Base-by-base conservation (phyloP, 257 asterid genomes). In the Lithospermum erythrorhizon region DNA sequence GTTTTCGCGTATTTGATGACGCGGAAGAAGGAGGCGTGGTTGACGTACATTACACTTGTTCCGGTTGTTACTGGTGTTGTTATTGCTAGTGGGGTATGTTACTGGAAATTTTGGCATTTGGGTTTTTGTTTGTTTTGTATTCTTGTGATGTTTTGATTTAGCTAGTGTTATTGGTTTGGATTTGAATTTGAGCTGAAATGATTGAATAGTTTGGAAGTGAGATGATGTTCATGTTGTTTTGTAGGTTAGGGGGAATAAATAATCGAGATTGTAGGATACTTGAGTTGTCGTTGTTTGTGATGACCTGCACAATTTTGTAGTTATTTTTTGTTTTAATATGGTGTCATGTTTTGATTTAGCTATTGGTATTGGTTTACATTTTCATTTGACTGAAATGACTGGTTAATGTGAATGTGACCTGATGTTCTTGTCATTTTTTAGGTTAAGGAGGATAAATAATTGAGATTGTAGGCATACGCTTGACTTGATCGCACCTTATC, bases 51-150 rank as follows among this genome's bases (percentile, higher is more conserved):
- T 10, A 75, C 95, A 21, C 76, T 88, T 76, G 57, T 88, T 21
- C 96, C 95, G 21, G 96, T 88, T 45, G 96, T 88, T 61, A 76
- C 90, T 19, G 96, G 96, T 21, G 96, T 85, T 53, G 61, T 82
- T 70, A 85, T 88, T 68, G 96, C 96, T 19, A 88, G 90, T 56
- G 96, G 96, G 95, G 96, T 88, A 83, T 22, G 60, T 24, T 11
- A 0, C n/a, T 35, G 17, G 57, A 9, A 41, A 27, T 27, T 27
- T 27, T 27, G 32, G 32, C 32, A 27, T 3, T 27, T 27, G 32
- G 6, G 32, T 6, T 5, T 27, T 27, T 27, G 32, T 27, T 27
- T 27, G 32, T 2, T 3, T 27, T 27, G 32, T 27, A 5, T 27
- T 3, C 7, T 6, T 27, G 32, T 27, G 4, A 3, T 27, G 57